phyloP scores from a whole-genome alignment of 2,329 filamentous ascomycete species.

The Alternaria ventricosa region DNA sequence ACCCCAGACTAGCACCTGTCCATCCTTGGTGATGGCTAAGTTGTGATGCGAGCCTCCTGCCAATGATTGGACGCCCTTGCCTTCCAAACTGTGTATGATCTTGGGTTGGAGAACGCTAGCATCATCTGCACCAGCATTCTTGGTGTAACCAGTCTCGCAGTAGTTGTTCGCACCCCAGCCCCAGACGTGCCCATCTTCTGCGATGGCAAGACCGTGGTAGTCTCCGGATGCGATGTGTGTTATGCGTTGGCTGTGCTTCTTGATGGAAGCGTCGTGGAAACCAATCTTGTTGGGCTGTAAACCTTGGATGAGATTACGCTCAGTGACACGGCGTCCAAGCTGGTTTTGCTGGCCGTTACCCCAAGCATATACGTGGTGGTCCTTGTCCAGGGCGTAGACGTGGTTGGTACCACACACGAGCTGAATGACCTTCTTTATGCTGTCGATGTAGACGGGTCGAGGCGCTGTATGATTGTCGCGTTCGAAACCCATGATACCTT shows the following conservation, averaged over 20 bases:
- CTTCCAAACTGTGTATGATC: constrained; percentile 68
- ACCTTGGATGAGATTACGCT: constrained; percentile 63
- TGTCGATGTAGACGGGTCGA: constrained; percentile 63
- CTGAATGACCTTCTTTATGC: constrained; percentile 69
- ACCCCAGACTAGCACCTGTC: constrained; percentile 66
- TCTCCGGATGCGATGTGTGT: constrained; percentile 71
- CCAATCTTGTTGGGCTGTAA: constrained; percentile 65
- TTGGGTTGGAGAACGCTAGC: constrained; percentile 72
- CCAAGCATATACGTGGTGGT: constrained; percentile 72
- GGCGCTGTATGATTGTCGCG: constrained; percentile 49
- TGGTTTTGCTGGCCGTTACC: constrained; percentile 76
- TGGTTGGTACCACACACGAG: constrained; percentile 75
- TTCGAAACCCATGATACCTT: constrained; percentile 70
- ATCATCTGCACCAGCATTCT: constrained; percentile 70
- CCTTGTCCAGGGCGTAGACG: constrained; percentile 69
- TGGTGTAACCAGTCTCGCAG: constrained; percentile 74
- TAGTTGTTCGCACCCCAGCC: constrained; percentile 90
- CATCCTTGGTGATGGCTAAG: constrained; percentile 60
- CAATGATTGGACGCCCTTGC: constrained; percentile 70
- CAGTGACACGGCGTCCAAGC: constrained; percentile 69
- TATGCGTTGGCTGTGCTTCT: constrained; percentile 58
- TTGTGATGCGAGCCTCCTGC: constrained; percentile 80
- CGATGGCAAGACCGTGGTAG: constrained; percentile 82
- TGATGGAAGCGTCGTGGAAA: constrained; percentile 52
- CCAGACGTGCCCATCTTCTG: constrained; percentile 72